Base-by-base conservation (phyloP, 164 flowering plant species). In the Stephania yunnanensis region DNA sequence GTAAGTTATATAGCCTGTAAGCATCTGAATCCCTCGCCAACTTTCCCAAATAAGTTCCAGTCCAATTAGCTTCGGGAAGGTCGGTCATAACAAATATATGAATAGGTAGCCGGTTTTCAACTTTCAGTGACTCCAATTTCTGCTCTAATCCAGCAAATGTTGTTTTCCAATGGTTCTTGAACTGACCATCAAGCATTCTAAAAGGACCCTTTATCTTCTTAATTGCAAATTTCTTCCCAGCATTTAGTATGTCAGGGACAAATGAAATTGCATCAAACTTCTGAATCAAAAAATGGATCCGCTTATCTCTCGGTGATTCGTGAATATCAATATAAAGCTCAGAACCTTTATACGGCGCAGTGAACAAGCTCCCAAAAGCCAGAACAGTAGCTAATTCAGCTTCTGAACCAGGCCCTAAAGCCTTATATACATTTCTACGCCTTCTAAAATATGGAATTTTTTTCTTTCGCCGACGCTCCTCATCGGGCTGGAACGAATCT, bases 41-140 rank as follows among this genome's bases (percentile, higher is more conserved):
- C 63, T 94, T 89, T 48, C 89, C 97, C 82, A 96, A 83, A 74
- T 87, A 96, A 74, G 74, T 91, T 67, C 86, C 87, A 0, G 88
- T 85, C 99, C 99, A 94, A 80, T 94, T 91, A 69, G 82, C 72
- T 79, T 72, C 78, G 69, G 94, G 92, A 79, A 94, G 95, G 89
- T 96, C 99, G n/a, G 99, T 94, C 98, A 96, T 96, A 46, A 96
- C 79, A 81, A 92, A 96, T 64, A 96, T 81, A 78, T 84, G 86
- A 67, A 91, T 63, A 7, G 91, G 95, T 42, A 73, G 81, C 68
- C 83, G 52, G 71, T 78, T 81, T 20, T 82, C 79, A 63, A 84
- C 73, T 73, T 67, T 75, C 55, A 96, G 75, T n/a, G 80, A 74
- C 55, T 90, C 89, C 13, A 94, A 31, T 66, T 87, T 87, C 68